Conservation (phyloP, 305 asterid genomes). For the Fraxinus dipetala region DNA sequence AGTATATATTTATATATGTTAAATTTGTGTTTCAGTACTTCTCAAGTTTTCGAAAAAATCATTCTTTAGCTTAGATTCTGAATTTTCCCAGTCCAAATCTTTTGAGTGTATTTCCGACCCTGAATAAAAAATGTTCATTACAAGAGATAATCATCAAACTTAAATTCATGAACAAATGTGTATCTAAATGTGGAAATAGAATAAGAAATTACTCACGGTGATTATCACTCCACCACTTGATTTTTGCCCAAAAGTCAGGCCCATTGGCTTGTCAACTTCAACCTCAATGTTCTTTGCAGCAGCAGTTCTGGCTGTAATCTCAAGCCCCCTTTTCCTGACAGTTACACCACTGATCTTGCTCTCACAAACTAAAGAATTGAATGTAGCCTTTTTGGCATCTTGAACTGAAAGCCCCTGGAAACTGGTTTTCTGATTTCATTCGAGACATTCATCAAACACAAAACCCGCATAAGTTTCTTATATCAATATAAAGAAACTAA, state of each 20-base stretch:
- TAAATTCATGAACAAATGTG: neutral
- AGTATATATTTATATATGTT: neutral
- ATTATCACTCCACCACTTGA: slow-evolving; percentile 84
- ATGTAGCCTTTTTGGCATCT: slow-evolving; percentile 56
- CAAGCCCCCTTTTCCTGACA: slow-evolving; percentile 36
- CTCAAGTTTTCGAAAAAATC: neutral
- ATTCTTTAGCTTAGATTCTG: neutral
- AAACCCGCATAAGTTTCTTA: neutral
- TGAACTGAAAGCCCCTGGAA: slow-evolving; percentile 57
- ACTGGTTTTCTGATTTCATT: slow-evolving; percentile 50
- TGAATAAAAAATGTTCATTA: neutral
- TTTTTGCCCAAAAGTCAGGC: slow-evolving; percentile 80
- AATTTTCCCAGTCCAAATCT: neutral
- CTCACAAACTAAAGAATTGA: slow-evolving; percentile 40
- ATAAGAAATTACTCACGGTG: slow-evolving; percentile 47
- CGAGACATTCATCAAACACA: neutral
- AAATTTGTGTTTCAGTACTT: neutral
- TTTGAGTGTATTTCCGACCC: neutral
- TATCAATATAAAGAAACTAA: neutral
- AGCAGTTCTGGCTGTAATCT: slow-evolving; percentile 60
- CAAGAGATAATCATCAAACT: neutral
- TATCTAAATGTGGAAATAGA: neutral
- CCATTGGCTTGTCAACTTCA: slow-evolving; percentile 92
- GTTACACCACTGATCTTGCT: slow-evolving; percentile 21
- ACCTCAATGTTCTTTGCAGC: slow-evolving; percentile 82